Evolutionary conservation across 2,329 filamentous ascomycete species (phyloP), one percentile per base, ranked within the genome.

Genomic region (Sordariomycetes sp.): DNA sequence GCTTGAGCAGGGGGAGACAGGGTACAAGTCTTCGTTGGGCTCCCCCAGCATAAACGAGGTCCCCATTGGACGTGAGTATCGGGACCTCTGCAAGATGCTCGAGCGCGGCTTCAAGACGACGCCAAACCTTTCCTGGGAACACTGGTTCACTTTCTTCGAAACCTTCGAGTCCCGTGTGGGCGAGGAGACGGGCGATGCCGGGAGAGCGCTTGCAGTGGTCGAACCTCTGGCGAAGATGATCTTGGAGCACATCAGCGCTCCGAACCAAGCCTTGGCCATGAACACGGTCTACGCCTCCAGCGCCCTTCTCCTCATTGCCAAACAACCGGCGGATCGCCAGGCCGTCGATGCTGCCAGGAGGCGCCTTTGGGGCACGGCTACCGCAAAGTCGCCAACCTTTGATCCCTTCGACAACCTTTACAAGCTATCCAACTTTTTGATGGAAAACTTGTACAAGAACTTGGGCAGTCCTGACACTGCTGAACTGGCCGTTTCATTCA

Each of bases 401-500:
- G 80, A 90, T 63, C 81, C 85, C 0, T 88, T 85, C 61, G 78
- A 84, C 56, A 74, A 81, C 56, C 69, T 95, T 1, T 87, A 90
- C 64, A 76, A 76, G 51, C 75, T 86, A 15, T 70, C 82, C 52
- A 76, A 74, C 57, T 67, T 72, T 15, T 70, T 80, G 0, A 70
- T 92, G 51, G 68, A 70, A 10, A 69, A 69, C 3, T 70, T 79
- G 1, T 95, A 90, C 65, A 63, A 68, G 1, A 64, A 70, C 0
- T 66, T 76, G 10, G 64, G 72, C 10, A 61, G 68, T 0, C 66
- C 70, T 2, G 68, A 76, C n/a, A 62, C 69, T 3, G 67, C 70
- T 8, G 64, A 66, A 1, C 65, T 68, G 3, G 64, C 76, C 3
- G 66, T 69, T 2, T 65, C 70, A 1, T 78, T 87, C 48, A 66